These are phyloP conservation scores for Paecilomyces sp. DNA, from an alignment of 2,329 filamentous ascomycete genomes.

Conservation along the genomic window DNA sequence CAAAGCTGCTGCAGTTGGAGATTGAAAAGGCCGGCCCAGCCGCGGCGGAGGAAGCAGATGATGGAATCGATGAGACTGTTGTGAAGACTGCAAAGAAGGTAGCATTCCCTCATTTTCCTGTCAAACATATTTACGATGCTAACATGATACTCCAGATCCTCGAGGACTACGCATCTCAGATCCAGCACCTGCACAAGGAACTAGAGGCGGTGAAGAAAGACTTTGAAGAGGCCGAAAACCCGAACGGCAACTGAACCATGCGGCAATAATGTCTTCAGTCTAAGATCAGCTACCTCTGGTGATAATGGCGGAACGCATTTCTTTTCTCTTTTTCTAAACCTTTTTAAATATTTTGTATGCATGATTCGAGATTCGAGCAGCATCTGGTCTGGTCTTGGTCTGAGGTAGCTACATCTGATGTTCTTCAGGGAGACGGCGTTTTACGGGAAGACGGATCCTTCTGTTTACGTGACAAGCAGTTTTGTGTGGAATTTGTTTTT, in stretches of 20 bases:
- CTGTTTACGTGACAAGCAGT: neutral
- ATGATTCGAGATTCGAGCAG: neutral
- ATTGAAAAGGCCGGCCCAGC: constrained; percentile 48
- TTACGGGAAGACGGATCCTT: neutral
- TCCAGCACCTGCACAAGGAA: constrained; percentile 55
- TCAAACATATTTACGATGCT: neutral
- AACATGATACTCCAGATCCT: constrained; percentile 33
- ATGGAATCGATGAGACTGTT: constrained; percentile 49
- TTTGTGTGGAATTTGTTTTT: neutral
- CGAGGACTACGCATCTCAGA: constrained; percentile 44
- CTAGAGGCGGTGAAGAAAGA: constrained; percentile 53
- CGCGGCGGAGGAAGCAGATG: constrained; percentile 32
- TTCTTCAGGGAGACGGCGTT: neutral
- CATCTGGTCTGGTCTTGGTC: neutral
- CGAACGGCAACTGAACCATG: constrained; percentile 11
- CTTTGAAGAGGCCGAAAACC: constrained; percentile 48
- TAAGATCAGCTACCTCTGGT: neutral
- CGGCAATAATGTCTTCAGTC: constrained; percentile 9
- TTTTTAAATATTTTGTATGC: neutral
- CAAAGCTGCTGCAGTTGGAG: constrained; percentile 52
- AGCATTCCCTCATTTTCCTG: constrained; percentile 9
- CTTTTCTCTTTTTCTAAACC: neutral
- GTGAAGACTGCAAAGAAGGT: constrained; percentile 57
- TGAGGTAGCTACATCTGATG: neutral
- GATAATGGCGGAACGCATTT: neutral